phyloP scores from a whole-genome alignment of 257 asterid genomes.

The Lycium ferocissimum region DNA sequence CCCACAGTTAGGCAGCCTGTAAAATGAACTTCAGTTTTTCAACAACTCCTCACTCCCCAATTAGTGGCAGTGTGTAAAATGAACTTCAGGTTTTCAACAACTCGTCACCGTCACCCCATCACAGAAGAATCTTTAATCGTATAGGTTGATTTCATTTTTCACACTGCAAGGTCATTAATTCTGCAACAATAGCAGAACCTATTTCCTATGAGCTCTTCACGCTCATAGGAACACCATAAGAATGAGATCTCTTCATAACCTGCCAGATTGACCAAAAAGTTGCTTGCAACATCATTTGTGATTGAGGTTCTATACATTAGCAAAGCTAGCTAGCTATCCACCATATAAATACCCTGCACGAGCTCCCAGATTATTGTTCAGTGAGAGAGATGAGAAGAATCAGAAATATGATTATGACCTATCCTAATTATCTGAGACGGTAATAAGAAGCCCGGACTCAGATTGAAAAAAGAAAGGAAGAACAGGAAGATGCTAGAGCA shows the following conservation, averaged over 20 bases:
- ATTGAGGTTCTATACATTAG: slow-evolving; percentile 24
- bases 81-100: slow-evolving; percentile 18
- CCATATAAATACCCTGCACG: slow-evolving; percentile 26
- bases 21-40: slow-evolving; percentile 15
- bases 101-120: neutral
- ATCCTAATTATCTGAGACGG: slow-evolving; percentile 25
- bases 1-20: slow-evolving; percentile 16
- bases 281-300: slow-evolving; percentile 25
- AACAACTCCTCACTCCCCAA: slow-evolving; percentile 3
- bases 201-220: slow-evolving; percentile 24
- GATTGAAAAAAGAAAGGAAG: slow-evolving; percentile 21
- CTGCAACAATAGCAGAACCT: slow-evolving; percentile 25
- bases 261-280: slow-evolving; percentile 29
- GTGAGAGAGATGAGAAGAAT: slow-evolving; percentile 23
- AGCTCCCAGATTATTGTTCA: slow-evolving; percentile 29
- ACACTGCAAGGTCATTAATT: neutral
- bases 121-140: slow-evolving; percentile 17
- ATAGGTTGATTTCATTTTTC: neutral
- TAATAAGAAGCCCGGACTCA: neutral
- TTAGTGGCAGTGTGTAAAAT: slow-evolving; percentile 1
- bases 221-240: slow-evolving; percentile 23
- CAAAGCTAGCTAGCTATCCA: slow-evolving; percentile 29
- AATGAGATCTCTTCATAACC: slow-evolving; percentile 27
- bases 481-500: slow-evolving; percentile 22
- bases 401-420: slow-evolving; percentile 18